phyloP scores from a whole-genome alignment of 1,284 basidiomycete species.

The Boletellus deceptivus region DNA sequence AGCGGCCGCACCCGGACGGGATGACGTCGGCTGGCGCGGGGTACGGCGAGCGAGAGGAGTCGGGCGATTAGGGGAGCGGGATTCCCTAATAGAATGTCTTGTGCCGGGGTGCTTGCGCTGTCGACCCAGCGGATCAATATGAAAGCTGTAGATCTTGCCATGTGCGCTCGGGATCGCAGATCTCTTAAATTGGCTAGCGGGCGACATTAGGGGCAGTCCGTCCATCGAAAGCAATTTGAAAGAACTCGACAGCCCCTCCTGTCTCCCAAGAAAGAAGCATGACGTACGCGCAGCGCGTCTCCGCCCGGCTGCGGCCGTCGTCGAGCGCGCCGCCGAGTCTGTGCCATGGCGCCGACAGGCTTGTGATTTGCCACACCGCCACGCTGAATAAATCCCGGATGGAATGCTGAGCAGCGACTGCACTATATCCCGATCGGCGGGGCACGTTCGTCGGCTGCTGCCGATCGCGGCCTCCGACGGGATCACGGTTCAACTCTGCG shows the following conservation, averaged over 20 bases:
- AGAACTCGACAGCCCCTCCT: conserved; percentile 13
- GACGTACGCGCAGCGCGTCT: conserved; percentile 22
- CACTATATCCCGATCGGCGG: background rate
- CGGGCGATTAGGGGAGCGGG: conserved; percentile 32
- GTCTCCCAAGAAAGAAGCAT: conserved; percentile 28
- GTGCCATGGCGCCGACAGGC: conserved; percentile 12
- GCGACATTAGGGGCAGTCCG: conserved; percentile 9
- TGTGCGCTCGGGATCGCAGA: conserved; percentile 9
- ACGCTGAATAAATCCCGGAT: conserved; percentile 9
- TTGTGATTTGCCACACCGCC: conserved; percentile 1
- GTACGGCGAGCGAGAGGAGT: conserved; percentile 44
- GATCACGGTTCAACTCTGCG: background rate
- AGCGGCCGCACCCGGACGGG: conserved; percentile 53
- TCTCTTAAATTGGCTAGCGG: conserved; percentile 26
- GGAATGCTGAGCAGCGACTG: background rate
- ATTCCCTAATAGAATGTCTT: conserved; percentile 38
- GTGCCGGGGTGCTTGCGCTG: conserved; percentile 27
- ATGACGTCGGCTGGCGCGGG: conserved; percentile 33
- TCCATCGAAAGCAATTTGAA: conserved; percentile 23
- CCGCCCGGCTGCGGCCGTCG: conserved; percentile 33
- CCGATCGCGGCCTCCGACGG: no score
- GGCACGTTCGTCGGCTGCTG: no score
- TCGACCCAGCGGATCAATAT: conserved; percentile 25
- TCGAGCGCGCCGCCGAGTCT: conserved; percentile 46
- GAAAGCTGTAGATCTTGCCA: conserved; percentile 31